phyloP scores from a whole-genome alignment of 768 basidiomycete species.

The Xerocomellus amylosporus region DNA sequence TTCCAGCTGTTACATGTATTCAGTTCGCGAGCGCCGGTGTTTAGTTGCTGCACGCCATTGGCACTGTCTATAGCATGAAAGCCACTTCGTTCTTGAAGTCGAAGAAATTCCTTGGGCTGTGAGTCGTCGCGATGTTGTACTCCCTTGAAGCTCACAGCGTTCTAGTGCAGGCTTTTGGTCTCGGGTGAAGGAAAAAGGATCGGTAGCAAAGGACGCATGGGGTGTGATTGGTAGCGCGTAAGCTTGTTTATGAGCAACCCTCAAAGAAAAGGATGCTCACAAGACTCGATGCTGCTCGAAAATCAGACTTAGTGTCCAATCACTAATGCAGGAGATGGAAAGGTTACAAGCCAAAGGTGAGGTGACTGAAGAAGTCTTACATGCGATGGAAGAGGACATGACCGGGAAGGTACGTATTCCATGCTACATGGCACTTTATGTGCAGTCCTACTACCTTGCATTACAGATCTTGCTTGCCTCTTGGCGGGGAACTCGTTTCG shows the following conservation, averaged over 20 bases:
- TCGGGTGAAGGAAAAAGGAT: conserved; percentile 89
- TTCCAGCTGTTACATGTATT: not conserved
- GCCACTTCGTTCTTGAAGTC: conserved; percentile 89
- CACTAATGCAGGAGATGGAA: conserved; percentile 73
- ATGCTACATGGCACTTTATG: not conserved
- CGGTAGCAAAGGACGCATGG: conserved; percentile 94
- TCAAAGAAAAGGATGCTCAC: conserved; percentile 59
- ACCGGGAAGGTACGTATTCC: conserved; percentile 71
- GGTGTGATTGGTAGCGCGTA: conserved; percentile 95
- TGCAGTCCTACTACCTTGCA: not conserved
- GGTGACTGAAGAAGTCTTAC: conserved; percentile 77
- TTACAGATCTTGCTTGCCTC: conserved; percentile 87
- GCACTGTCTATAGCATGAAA: conserved; percentile 90
- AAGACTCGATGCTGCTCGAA: conserved; percentile 35
- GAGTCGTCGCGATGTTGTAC: conserved; percentile 33
- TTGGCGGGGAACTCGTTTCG: conserved; percentile 95
- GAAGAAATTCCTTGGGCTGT: conserved; percentile 88
- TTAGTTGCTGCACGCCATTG: conserved; percentile 86
- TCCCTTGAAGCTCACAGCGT: conserved; percentile 7
- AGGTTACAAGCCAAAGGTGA: conserved; percentile 88
- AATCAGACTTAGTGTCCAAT: conserved; percentile 26
- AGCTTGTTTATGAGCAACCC: conserved; percentile 30
- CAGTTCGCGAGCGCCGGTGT: not conserved
- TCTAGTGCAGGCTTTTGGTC: conserved; percentile 86
- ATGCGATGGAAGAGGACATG: conserved; percentile 86